Evolutionary conservation across 2,329 filamentous ascomycete species (phyloP), one percentile per base, ranked within the genome.

Genomic region (Neofusicoccum umdonicola): DNA sequence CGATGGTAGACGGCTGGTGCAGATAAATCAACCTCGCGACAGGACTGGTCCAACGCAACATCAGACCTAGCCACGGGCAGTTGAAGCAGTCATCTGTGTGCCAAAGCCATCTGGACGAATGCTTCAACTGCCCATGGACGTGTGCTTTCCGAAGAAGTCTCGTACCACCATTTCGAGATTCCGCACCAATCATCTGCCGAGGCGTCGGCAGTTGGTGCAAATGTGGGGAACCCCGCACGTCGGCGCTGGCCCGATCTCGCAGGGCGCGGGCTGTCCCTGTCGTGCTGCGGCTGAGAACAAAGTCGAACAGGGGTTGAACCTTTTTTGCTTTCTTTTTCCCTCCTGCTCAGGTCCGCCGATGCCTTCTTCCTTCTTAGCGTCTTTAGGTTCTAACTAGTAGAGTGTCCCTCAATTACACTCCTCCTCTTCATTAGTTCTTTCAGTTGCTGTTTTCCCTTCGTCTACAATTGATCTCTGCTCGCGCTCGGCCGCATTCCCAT

Each of bases 191-290:
- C 13, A 57, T 57, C 11, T 57, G 15, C 54, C 39, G 39, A n/a
- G 22, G 13, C 3, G 4, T 34, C 54, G 54, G 54, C 54, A 44
- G 39, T 44, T 57, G 8, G 19, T 5, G 27, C 22, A n/a, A 57
- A n/a, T 44, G 54, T 57, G 54, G 54, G 41, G 54, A 57, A 57
- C 54, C 54, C 54, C 54, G 15, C 39, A 57, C 39, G 37, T 42
- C 37, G 19, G 37, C 52, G 39, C 22, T 12, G 19, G 22, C 35
- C 54, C 54, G 54, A 57, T 57, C 54, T 57, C 39, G 37, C 52
- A 57, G 19, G 52, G 37, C 45, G 42, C 42, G 6, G 19, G 45
- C 11, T 15, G 8, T 19, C 22, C 22, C 22, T 22, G 3, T 3
- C 2, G 22, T 22, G 22, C 22, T 22, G 22, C 22, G 22, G 22